Evolutionary conservation across 2,329 filamentous ascomycete species (phyloP), one percentile per base, ranked within the genome.

Genomic region (Elsinoe necatrix): DNA sequence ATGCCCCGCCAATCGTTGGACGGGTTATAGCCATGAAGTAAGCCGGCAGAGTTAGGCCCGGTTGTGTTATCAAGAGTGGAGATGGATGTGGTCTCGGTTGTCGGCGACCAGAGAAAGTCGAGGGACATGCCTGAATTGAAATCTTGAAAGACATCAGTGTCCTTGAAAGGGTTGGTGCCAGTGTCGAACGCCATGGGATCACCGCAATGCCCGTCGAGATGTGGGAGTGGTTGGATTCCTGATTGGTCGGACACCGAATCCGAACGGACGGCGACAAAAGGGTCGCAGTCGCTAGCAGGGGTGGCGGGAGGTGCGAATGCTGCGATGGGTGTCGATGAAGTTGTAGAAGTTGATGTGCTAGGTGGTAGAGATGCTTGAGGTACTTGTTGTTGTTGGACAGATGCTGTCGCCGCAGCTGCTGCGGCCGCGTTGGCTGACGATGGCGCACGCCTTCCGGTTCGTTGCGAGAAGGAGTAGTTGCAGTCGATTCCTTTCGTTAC

Each of bases 391-490:
- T 52, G 48, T 27, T 29, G 27, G 9, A 14, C 16, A 2, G 48
- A 11, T 21, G 29, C 34, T 9, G 18, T 21, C n/a, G 48, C 48
- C 16, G 48, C 29, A 14, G 20, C 29, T 12, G 31, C 48, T 37
- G 48, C 20, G 18, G 48, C 48, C 21, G 48, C 29, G 48, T 39
- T 52, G 31, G 31, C 48, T 37, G 48, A 21, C 34, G 48, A 52
- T 20, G 48, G 31, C 34, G 48, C 29, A 18, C 60, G 59, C 35
- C 61, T 58, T 18, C 63, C 63, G 29, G 61, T 62, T 55, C 63
- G 60, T 9, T 62, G 55, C 4, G 62, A 63, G 27, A 58, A 61
- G 57, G 60, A 62, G 58, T 64, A 64, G 34, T 57, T 54, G 54
- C 63, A 64, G 20, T 58, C 31, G 14, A 61, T 54, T 35, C 60